Evolutionary conservation across 176 grass and related monocot genomes (phyloP), one percentile per base, ranked within the genome.

Genomic region (Carex myosuroides): DNA sequence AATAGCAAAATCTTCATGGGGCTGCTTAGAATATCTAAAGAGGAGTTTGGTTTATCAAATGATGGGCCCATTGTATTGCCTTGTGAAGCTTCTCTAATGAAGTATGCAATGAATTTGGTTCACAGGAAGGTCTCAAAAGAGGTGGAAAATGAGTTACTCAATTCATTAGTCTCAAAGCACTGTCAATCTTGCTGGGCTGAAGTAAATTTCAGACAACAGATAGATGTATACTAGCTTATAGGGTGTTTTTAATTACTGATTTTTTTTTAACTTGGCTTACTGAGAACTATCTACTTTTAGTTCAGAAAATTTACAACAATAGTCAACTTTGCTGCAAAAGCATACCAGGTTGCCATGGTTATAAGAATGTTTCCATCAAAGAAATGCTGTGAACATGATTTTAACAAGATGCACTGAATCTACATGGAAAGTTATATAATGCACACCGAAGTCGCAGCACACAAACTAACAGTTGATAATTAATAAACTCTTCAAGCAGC

Each of bases 1-100:
- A 81, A 55, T 37, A 85, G 64, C 64, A 66, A 13, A 53, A 81
- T 90, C 64, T 87, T 90, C 57, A 10, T n/a, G 57, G 76, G 85
- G 75, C 81, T 90, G 48, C 48, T 87, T 53, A 87, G 62, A 56
- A 74, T 87, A 83, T 85, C 85, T 29, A 85, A 90, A 80, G 89
- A 90, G 20, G 85, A 90, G 52, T 87, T 90, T 16, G 85, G 82
- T 29, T 78, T 87, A 44, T 86, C 89, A n/a, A 48, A 79, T 53
- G 85, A 87, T 33, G 89, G 85, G 12, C 89, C 89, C 3, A 90
- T 90, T 41, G 80, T 39, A 50, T 71, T 90, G 14, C 89, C 89
- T 42, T 90, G 82, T 70, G 89, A 86, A 21, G 81, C 64, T 21
- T 69, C 57, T 18, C 60, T 80, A 42, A 81, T 90, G 85, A 80